These are phyloP conservation scores for Punica granatum DNA, from an alignment of 345 rosid genomes.

Conservation along the genomic window DNA sequence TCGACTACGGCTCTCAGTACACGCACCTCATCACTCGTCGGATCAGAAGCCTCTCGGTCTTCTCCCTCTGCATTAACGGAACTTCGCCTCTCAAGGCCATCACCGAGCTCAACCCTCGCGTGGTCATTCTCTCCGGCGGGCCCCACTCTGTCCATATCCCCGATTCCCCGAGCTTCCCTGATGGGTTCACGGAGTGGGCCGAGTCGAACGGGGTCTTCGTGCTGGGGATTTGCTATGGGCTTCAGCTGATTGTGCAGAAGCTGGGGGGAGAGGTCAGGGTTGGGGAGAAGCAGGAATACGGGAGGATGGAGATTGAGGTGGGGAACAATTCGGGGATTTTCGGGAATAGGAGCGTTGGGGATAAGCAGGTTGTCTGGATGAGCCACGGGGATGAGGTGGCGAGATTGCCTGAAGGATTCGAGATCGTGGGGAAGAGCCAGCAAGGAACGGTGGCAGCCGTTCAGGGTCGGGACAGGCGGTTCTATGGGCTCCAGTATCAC, in stretches of 20 bases:
- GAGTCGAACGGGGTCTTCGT: slow-evolving; percentile 45
- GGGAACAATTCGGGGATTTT: slow-evolving; percentile 40
- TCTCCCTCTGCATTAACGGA: slow-evolving; percentile 85
- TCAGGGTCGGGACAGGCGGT: slow-evolving; percentile 50
- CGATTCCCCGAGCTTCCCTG: slow-evolving; percentile 65
- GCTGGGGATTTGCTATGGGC: slow-evolving; percentile 80
- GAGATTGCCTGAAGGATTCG: slow-evolving; percentile 64
- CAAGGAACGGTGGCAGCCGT: slow-evolving; percentile 82
- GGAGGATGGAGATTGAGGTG: slow-evolving; percentile 89
- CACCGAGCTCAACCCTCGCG: slow-evolving; percentile 50
- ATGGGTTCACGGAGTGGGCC: slow-evolving; percentile 73
- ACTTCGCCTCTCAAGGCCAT: slow-evolving; percentile 62
- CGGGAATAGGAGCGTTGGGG: slow-evolving; percentile 56
- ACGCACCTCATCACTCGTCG: slow-evolving; percentile 93
- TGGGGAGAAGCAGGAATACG: slow-evolving; percentile 86
- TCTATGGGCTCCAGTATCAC: slow-evolving; percentile 88
- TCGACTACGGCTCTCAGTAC: slow-evolving; percentile 89
- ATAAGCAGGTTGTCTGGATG: slow-evolving; percentile 89
- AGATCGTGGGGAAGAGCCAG: slow-evolving; percentile 61
- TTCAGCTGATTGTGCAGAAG: slow-evolving; percentile 79
- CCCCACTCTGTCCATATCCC: slow-evolving; percentile 85
- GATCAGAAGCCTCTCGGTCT: slow-evolving; percentile 70
- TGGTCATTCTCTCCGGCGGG: slow-evolving; percentile 90
- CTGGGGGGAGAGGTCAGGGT: slow-evolving; percentile 70
- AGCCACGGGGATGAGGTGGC: slow-evolving; percentile 94